Base-by-base conservation (phyloP, 345 rosid species). In the Eucalyptus marginata region DNA sequence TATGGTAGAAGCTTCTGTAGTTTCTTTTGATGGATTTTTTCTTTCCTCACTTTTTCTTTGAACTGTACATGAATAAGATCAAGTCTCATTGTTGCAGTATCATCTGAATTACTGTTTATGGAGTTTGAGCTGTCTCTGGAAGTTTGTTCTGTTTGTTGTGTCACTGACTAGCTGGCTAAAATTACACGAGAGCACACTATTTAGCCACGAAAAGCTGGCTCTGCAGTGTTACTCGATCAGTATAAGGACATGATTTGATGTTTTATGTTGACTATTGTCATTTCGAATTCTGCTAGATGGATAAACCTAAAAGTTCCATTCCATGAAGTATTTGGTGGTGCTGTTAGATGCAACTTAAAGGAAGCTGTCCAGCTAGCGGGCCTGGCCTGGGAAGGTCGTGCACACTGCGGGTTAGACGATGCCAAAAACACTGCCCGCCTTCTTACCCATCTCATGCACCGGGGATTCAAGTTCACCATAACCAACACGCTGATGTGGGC, bases 341-440 rank as follows among this genome's bases (percentile, higher is more conserved):
- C 91, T 6, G 83, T 59, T 64, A 91, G 90, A 87, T 93, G 94
- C 92, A 94, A 93, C 80, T 88, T 93, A 49, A 94, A 92, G 86
- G 94, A 92, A 91, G 95, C 95, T 24, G 94, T 92, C 15, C 89
- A 92, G 91, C 86, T 90, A 90, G 94, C 94, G 1, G 94, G 95
- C 52, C 90, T 94, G 59, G 92, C 87, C n/a, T 93, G 95, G 94
- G 91, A 94, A 80, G 95, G 94, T 6, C 93, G 93, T 59, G 92
- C 93, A 49, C 94, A 94, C 89, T 94, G 93, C 25, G 94, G 95
- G 49, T 90, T 94, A 11, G 95, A 93, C 15, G 95, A 94, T 89
- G 95, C 95, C 25, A 93, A 90, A 88, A 94, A 93, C 92, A 94
- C 94, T 27, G 95, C 95, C 81, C 94, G 91, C 84, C 88, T 94